Base-by-base conservation (phyloP, 179 eudicot genomes). In the Pouteria campechiana region DNA sequence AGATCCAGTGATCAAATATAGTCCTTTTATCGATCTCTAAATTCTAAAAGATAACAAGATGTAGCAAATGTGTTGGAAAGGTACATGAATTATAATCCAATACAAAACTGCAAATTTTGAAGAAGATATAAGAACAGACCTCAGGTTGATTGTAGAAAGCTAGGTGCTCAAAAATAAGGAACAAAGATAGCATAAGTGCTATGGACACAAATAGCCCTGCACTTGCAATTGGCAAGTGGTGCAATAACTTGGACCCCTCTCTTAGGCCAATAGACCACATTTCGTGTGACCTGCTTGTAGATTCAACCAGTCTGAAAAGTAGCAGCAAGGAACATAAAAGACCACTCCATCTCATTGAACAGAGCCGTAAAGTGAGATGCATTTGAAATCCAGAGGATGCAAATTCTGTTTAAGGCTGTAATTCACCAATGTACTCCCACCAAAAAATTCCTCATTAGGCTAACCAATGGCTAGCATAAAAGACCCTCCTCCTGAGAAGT, bases 131-230 rank as follows among this genome's bases (percentile, higher is more conserved):
- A 37, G 38, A 29, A 63, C 55, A 39, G 32, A 89, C 95, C 93
- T 85, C 95, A 25, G 97, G 97, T 58, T 89, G 93, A 59, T 89
- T 69, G 72, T 85, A 89, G 7, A 86, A 74, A 32, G 89, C 76
- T 51, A 89, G 60, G 57, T 85, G 97, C 84, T 89, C 93, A 25
- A 81, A 67, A 17, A 86, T 67, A 44, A 85, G 93, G 67, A 75
- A 81, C 49, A 68, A 48, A 39, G 97, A 85, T 31, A 89, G 67
- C 55, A 85, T 63, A 52, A 85, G 74, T 54, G 97, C 95, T 35
- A 68, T 78, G 38, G 73, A 46, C 23, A 89, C 97, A 37, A 81
- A 89, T 48, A 89, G 49, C 34, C 82, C 54, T 25, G 95, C 83
- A 54, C 76, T 85, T 40, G 66, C 58, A 36, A 89, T 66, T 27